phyloP scores from a whole-genome alignment of 495 filamentous ascomycete genomes.

The Aspergillus wentii region DNA sequence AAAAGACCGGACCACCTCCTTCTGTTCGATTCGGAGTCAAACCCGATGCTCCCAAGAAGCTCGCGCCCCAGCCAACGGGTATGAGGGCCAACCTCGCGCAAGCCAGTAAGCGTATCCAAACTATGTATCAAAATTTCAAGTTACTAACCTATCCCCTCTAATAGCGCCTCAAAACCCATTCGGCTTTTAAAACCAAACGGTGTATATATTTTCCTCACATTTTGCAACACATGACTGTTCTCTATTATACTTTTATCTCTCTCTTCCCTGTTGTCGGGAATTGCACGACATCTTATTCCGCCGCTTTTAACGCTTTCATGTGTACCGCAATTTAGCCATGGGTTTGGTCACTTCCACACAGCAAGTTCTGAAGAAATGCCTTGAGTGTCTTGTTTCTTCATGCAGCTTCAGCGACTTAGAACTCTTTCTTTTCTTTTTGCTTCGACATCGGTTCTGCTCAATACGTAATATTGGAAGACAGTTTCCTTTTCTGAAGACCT shows the following conservation, averaged over 20 bases:
- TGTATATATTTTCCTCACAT: conserved; percentile 18
- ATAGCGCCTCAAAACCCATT: conserved; percentile 89
- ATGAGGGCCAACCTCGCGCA: conserved; percentile 81
- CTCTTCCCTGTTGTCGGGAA: not conserved
- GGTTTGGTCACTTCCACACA: conserved; percentile 6
- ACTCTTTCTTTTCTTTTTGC: conserved; percentile 6
- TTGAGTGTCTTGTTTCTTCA: conserved; percentile 6
- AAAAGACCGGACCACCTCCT: conserved; percentile 92
- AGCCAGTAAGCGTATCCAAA: conserved; percentile 77
- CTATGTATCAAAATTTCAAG: not conserved
- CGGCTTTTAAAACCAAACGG: conserved; percentile 60
- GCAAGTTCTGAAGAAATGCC: conserved; percentile 2
- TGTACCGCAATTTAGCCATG: conserved; percentile 11
- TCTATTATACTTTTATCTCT: conserved; percentile 8
- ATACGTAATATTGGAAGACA: conserved; percentile 8
- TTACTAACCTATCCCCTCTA: conserved; percentile 20
- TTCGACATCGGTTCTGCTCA: conserved; percentile 3
- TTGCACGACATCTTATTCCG: no score
- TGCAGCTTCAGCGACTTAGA: conserved; percentile 21
- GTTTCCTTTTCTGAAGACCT: not conserved
- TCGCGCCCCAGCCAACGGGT: conserved; percentile 86
- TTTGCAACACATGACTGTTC: conserved; percentile 15
- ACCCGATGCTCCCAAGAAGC: conserved; percentile 59
- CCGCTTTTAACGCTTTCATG: conserved; percentile 13
- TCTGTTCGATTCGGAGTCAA: conserved; percentile 83